Conservation (phyloP, 192 early-diverging fungal genomes). For the Entomortierella chlamydospora region DNA sequence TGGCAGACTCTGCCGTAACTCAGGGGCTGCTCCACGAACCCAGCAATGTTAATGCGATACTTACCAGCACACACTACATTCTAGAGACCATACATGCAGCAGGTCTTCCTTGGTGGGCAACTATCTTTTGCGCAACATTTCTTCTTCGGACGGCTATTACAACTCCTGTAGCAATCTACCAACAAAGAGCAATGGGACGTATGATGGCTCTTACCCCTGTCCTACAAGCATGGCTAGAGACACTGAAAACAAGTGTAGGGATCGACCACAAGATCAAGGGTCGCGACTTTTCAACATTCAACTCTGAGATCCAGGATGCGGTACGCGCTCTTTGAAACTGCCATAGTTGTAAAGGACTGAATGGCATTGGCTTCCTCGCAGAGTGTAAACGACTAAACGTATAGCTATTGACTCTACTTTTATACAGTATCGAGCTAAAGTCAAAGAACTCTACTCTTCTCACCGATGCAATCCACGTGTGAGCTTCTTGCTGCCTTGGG, state of each 20-base stretch:
- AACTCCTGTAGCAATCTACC: constrained; percentile 69
- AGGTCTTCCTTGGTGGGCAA: constrained; percentile 70
- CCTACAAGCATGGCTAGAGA: constrained; percentile 60
- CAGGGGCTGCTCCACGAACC: constrained; percentile 29
- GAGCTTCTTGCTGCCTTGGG: constrained; percentile 72
- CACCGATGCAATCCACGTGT: constrained; percentile 71
- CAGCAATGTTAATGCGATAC: constrained; percentile 49
- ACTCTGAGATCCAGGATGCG: constrained; percentile 59
- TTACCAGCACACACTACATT: constrained; percentile 57
- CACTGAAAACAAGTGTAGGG: constrained; percentile 57
- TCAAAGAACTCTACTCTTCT: constrained; percentile 67
- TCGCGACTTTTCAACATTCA: constrained; percentile 57
- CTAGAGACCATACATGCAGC: constrained; percentile 55
- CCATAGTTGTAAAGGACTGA: background rate
- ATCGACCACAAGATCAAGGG: constrained; percentile 53
- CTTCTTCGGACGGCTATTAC: constrained; percentile 62
- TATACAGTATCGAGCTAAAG: constrained; percentile 59
- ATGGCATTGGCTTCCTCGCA: background rate
- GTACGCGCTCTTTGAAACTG: constrained; percentile 14
- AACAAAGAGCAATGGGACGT: constrained; percentile 61
- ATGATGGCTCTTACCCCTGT: constrained; percentile 63
- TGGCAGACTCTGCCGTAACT: background rate
- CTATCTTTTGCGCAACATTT: constrained; percentile 62
- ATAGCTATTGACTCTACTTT: constrained; percentile 3
- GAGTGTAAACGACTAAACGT: background rate